Evolutionary conservation across 2,329 filamentous ascomycete species (phyloP).

Genomic region (Hypoxylon sp.): DNA sequence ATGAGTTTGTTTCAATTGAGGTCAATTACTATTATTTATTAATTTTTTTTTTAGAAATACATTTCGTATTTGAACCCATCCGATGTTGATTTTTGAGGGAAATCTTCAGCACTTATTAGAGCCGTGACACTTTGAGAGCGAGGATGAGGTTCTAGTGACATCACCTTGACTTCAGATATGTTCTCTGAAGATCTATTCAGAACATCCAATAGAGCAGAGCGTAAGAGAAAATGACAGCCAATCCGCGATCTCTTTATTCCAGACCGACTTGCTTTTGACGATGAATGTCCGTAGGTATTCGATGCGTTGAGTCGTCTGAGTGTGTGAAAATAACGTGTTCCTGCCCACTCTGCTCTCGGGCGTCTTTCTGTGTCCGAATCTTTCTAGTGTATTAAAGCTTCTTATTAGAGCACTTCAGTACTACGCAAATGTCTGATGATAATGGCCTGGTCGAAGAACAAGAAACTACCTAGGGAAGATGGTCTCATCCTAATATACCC

Average conservation of each 20-base stretch:
- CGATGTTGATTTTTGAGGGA: not conserved
- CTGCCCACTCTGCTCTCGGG: not conserved
- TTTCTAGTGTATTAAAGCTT: not conserved
- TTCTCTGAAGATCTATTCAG: not conserved
- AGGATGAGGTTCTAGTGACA: slow-evolving; percentile 1
- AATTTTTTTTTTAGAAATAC: too few species aligned
- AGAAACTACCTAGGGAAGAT: not conserved
- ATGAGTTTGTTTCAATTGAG: too few species aligned
- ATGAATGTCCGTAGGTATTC: not conserved
- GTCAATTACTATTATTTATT: too few species aligned
- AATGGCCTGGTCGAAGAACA: not conserved
- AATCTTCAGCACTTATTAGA: not conserved
- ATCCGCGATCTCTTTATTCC: not conserved
- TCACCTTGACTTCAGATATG: slow-evolving; percentile 15
- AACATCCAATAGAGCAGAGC: not conserved
- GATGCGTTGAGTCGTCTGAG: too few species aligned
- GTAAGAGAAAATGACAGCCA: not conserved
- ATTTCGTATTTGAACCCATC: not conserved
- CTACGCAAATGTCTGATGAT: not conserved
- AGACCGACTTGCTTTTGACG: not conserved
- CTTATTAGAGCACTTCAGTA: not conserved
- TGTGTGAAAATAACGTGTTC: not conserved
- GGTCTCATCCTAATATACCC: not conserved
- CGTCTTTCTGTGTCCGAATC: not conserved
- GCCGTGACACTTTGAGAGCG: not conserved